Base-by-base conservation (phyloP, 495 filamentous ascomycete genomes). In the Cryomyces antarcticus region DNA sequence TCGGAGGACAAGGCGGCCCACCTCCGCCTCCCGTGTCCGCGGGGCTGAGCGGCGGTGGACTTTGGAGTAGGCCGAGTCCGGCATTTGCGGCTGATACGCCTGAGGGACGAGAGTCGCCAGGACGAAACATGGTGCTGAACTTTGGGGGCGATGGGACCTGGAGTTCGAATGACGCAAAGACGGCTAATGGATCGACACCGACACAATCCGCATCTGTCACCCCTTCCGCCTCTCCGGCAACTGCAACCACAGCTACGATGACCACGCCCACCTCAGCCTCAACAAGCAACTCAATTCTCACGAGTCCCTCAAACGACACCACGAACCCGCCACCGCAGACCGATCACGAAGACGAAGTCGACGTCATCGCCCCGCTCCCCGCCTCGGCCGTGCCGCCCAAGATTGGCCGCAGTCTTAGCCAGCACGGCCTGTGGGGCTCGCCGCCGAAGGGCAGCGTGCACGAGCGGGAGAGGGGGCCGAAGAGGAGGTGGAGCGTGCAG, bases 401-500 rank as follows among this genome's bases (percentile, higher is more conserved):
- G 9, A 34, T 52, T 1, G 44, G 49, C 31, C 31, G 41, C 36
- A 43, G 38, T 35, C 17, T 49, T 1, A 51, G 27, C 24, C 41
- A 42, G 28, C 31, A 47, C 11, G 55, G 54, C 2, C 47, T 59
- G 6, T 59, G 57, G 57, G 55, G 54, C 33, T 46, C 46, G 9
- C 31, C 42, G 35, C 42, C 37, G 7, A 29, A 37, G 30, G 49
- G 46, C 4, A 47, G 41, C 29, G 28, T 41, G 9, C 38, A 34
- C 3, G 48, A 49, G 42, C 35, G 51, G 41, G 45, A 43, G n/a
- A 39, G 33, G 28, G 55, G 48, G n/a, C 46, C 50, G 33, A 60
- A 60, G 53, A 52, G 57, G 46, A 44, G 57, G 41, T 60, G 57
- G 57, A 58, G 17, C 17, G 17, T 24, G 17, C 17, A 24, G 17